Percentiles rank a stretch among this genome's conserved stretches.
Conservation (phyloP, 441 rosid species). For the Populus hybrid region DNA sequence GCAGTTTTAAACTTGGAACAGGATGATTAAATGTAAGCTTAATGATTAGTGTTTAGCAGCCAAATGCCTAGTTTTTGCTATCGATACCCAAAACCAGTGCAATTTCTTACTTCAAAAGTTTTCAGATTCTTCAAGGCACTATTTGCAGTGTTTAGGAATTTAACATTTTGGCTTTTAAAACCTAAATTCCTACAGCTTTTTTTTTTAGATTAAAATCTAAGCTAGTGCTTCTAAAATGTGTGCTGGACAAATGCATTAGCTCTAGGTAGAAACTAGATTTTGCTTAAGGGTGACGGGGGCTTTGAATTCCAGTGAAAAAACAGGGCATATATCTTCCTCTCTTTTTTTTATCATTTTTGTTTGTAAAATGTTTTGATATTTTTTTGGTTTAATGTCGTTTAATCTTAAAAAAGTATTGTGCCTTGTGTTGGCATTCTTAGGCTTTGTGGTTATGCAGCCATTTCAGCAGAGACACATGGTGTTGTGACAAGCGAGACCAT, state of each 20-base stretch:
- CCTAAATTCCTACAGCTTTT: no score
- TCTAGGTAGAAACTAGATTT: background rate
- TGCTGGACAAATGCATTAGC: background rate
- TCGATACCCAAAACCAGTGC: background rate
- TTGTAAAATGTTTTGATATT: background rate
- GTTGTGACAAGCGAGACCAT: conserved; percentile 69
- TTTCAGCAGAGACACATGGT: conserved; percentile 65
- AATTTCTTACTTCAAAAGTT: background rate
- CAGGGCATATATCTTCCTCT: background rate
- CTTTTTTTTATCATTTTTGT: background rate
- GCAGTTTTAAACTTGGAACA: conserved; percentile 13
- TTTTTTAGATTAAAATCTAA: background rate
- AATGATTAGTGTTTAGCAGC: background rate
- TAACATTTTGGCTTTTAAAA: background rate
- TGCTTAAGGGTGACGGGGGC: background rate
- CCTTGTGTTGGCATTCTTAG: conserved; percentile 77
- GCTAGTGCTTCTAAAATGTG: background rate
- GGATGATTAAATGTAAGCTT: conserved; percentile 1
- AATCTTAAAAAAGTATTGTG: conserved; percentile 25
- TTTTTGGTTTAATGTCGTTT: conserved; percentile 8
- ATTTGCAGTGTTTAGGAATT: background rate
- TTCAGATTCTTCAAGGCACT: background rate
- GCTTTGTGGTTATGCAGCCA: conserved; percentile 83
- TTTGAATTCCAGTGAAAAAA: background rate
- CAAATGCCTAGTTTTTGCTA: background rate